These are phyloP conservation scores for Phytophthora constricta DNA, from an alignment of 352 stramenopile species.

Conservation along the genomic window DNA sequence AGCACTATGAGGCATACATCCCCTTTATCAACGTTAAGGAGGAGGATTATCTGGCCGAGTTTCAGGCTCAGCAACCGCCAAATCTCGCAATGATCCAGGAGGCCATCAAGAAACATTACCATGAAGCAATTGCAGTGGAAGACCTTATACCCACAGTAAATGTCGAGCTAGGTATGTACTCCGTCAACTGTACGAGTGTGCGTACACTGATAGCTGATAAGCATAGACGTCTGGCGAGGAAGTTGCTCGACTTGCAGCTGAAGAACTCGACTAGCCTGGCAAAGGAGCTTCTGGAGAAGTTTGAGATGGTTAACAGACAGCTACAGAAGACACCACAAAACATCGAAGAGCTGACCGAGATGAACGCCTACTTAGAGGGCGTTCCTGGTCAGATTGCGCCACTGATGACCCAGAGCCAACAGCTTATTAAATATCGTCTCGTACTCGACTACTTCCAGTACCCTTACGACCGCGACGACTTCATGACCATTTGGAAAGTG, in stretches of 20 bases:
- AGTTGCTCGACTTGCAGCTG: slow-evolving; percentile 77
- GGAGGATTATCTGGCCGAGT: slow-evolving; percentile 79
- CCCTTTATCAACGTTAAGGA: slow-evolving; percentile 92
- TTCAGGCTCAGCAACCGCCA: slow-evolving; percentile 74
- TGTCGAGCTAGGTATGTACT: slow-evolving; percentile 87
- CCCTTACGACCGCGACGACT: slow-evolving; percentile 88
- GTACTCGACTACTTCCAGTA: slow-evolving; percentile 87
- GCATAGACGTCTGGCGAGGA: slow-evolving; percentile 71
- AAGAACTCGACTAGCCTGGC: slow-evolving; percentile 78
- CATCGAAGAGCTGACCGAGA: slow-evolving; percentile 92
- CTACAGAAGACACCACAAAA: slow-evolving; percentile 89
- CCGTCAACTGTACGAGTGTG: slow-evolving; percentile 75
- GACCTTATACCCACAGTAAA: slow-evolving; percentile 62
- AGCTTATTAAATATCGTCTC: slow-evolving; percentile 80
- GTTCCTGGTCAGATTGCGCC: slow-evolving; percentile 69
- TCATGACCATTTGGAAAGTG: slow-evolving; percentile 91
- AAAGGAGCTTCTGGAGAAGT: slow-evolving; percentile 83
- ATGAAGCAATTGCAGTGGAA: slow-evolving; percentile 64
- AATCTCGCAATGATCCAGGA: slow-evolving; percentile 79
- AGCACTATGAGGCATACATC: slow-evolving; percentile 86
- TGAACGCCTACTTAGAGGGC: slow-evolving; percentile 85
- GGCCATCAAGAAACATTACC: slow-evolving; percentile 78
- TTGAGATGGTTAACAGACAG: slow-evolving; percentile 84
- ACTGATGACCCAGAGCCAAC: slow-evolving; percentile 73
- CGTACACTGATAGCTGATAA: slow-evolving; percentile 80